Percentiles rank a stretch among this genome's conserved stretches.
Evolutionary conservation across 75 land plant genomes (phyloP).

Genomic region (Gnetum montanum): DNA sequence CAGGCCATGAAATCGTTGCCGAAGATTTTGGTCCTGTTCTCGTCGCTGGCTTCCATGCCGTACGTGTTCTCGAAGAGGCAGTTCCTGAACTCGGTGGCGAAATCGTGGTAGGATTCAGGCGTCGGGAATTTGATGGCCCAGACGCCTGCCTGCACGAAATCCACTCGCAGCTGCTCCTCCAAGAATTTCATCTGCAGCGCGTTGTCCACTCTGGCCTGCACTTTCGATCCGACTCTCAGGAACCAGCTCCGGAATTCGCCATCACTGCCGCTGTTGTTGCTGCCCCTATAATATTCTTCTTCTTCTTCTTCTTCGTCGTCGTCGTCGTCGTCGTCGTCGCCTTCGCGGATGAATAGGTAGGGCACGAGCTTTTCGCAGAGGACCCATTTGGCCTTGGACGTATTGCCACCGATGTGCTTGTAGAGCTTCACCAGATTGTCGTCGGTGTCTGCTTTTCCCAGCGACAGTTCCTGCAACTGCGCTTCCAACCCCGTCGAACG

Average conservation of each 20-base stretch:
- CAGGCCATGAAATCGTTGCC: slow-evolving; percentile 81
- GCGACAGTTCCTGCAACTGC: slow-evolving; percentile 13
- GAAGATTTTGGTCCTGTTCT: slow-evolving; percentile 60
- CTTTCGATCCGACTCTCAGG: slow-evolving; percentile 16
- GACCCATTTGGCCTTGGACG: slow-evolving; percentile 3
- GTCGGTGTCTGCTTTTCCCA: neutral
- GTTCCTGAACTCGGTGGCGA: slow-evolving; percentile 34
- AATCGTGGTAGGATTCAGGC: slow-evolving; percentile 28
- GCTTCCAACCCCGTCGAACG: neutral
- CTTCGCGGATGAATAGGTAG: neutral
- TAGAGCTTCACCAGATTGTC: slow-evolving; percentile 2
- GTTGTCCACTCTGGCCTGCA: slow-evolving; percentile 20
- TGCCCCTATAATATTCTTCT: slow-evolving; percentile 6
- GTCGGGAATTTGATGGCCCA: slow-evolving; percentile 60
- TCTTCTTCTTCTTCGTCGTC: neutral
- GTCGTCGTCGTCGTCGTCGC: slow-evolving; percentile 8
- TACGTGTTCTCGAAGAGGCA: slow-evolving; percentile 67
- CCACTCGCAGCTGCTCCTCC: slow-evolving; percentile 30
- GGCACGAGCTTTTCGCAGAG: neutral
- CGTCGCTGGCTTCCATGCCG: slow-evolving; percentile 45
- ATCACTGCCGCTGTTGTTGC: slow-evolving; percentile 4
- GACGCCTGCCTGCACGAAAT: slow-evolving; percentile 56
- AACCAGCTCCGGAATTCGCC: slow-evolving; percentile 21
- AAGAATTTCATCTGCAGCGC: slow-evolving; percentile 34
- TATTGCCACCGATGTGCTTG: neutral